These are phyloP conservation scores for Colletotrichum sp. DNA, from an alignment of 2,329 filamentous ascomycete genomes.

Conservation along the genomic window DNA sequence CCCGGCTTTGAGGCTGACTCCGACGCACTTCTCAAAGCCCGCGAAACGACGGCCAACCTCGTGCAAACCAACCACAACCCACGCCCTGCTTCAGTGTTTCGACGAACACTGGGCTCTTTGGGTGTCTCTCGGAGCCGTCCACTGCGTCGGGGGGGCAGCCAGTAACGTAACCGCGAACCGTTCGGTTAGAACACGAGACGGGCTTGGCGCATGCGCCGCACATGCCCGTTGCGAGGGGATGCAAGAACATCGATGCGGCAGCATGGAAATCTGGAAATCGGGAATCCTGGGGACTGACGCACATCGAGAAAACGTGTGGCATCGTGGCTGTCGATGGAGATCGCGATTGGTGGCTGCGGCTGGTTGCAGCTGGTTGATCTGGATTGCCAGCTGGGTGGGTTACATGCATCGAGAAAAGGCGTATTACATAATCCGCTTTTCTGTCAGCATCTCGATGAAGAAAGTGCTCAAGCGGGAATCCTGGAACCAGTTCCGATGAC, in stretches of 20 bases:
- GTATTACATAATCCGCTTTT: background rate
- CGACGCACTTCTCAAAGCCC: background rate
- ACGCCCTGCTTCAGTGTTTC: background rate
- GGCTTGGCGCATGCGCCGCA: background rate
- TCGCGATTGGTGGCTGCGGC: background rate
- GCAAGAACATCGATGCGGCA: background rate
- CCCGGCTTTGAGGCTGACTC: background rate
- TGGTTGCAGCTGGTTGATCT: background rate
- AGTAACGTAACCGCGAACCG: background rate
- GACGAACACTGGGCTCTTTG: background rate
- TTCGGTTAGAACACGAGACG: background rate
- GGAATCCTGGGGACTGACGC: background rate
- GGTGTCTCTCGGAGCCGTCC: background rate
- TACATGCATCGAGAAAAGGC: background rate
- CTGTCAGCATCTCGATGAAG: background rate
- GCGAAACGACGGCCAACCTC: background rate
- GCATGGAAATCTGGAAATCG: background rate
- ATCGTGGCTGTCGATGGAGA: background rate
- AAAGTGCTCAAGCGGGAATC: background rate
- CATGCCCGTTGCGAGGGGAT: background rate
- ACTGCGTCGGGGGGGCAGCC: background rate
- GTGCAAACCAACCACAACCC: background rate
- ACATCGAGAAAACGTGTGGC: constrained; percentile 6
- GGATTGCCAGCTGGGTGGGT: background rate
- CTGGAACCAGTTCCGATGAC: background rate